Evolutionary conservation across 2,329 filamentous ascomycete genomes (phyloP), one percentile per base, ranked within the genome.

Genomic region (Ophiocordyceps unilateralis): DNA sequence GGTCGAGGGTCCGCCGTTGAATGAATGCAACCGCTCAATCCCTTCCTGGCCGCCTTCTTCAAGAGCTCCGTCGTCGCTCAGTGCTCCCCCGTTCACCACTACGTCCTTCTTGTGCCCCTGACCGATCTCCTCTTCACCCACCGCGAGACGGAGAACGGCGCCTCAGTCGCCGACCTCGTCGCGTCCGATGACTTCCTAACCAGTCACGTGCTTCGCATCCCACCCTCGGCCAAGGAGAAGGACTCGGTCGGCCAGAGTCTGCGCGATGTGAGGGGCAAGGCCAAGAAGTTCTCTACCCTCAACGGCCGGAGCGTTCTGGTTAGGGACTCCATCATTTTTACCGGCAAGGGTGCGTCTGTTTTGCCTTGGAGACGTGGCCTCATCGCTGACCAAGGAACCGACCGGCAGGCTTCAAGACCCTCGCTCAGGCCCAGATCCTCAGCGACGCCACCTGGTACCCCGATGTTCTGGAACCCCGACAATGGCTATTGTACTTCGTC

Each of bases 1-100:
- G 32, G 19, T 39, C 19, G 19, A 22, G 10, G n/a, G 17, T 2
- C 32, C 44, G 48, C 54, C 59, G 57, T 52, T 59, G 61, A 62
- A 57, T 63, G 61, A 64, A 94, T 94, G 88, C 88, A 88, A 81
- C 86, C 91, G 70, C 75, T 96, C 79, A 98, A 98, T 68, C 91
- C 91, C 63, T 96, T 95, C 68, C 75, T 98, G 64, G 81, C 84
- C 72, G 87, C 89, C 73, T 96, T 98, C 78, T 95, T 95, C 75
- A 87, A 86, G 70, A 96, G 87, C 76, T 79, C 85, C 62, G 75
- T 95, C 59, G 82, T 83, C 53, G 71, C 82, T 56, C 89, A 96
- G 78, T 96, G 91, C 71, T 77, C 81, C 49, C 88, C 91, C 44
- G 75, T 87, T 50, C 83, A 91, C 63, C 85, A 93, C 62, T 85